Evolutionary conservation across 345 rosid genomes (phyloP), one percentile per base, ranked within the genome.

Genomic region (Citropsis articulata): DNA sequence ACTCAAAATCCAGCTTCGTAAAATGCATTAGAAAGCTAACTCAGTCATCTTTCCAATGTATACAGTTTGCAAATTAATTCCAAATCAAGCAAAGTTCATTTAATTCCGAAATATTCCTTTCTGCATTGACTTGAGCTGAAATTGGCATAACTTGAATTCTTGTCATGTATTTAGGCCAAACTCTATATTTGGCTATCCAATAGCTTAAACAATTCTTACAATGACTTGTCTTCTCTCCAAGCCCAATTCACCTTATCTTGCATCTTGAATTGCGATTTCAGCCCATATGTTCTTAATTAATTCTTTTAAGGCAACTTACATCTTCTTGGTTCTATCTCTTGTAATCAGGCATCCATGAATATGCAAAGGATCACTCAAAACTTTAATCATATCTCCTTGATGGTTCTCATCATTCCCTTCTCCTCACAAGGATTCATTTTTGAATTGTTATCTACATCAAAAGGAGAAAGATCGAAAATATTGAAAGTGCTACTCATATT

Each of bases 21-120:
- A 42, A 42, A 9, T 42, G 13, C 4, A 42, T 9, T 42, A 42
- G 48, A 10, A 40, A 42, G 2, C 14, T 9, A 0, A 42, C 48
- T 42, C 0, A 10, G 4, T 42, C 2, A 42, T 42, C 48, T 10
- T 42, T 42, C 14, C 48, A 42, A 42, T 0, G 13, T 42, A 42
- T 42, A 10, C 3, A 42, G 14, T 0, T 42, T 42, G 4, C 14
- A 42, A 9, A 42, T 42, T 10, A 42, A 42, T 42, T 42, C 48
- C 14, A 9, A 42, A 9, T 42, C 14, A 42, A 9, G 14, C 0
- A 42, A 1, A 2, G 14, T 42, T 5, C 3, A 1, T 42, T 42
- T 2, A 42, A 16, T 16, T 55, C 1, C 12, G 0, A 22, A 18
- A 19, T 22, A 0, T 5, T 0, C 2, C 2, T 4, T 5, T 19